Evolutionary conservation across 2,329 filamentous ascomycete species (phyloP), one percentile per base, ranked within the genome.

Genomic region (Sporothrix pseudoabietina): DNA sequence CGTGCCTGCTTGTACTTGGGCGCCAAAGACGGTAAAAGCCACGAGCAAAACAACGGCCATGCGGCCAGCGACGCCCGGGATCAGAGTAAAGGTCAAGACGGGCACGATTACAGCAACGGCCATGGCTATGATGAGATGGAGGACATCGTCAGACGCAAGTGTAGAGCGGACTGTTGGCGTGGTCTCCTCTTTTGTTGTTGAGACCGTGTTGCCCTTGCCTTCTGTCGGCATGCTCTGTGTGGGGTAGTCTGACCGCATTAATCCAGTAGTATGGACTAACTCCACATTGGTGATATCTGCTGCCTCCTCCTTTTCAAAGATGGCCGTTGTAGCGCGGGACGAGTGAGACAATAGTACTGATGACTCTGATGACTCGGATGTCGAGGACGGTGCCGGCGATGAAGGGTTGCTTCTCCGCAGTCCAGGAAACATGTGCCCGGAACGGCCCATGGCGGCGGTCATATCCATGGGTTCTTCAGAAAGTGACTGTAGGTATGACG

Each of bases 21-120:
- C 72, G 12, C 73, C 59, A 6, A 76, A 72, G 8, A 86, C 82
- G 1, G 85, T 83, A 0, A 84, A 80, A 0, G 84, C 86, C 0
- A 88, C 85, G 0, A 90, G 81, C 4, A 85, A 77, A 1, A 89
- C 85, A 2, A 91, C 84, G 0, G 85, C 85, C 75, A 91, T 83
- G n/a, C 89, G 84, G 1, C 86, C 87, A 0, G 86, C 78, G 74
- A 90, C 88, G 6, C 85, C 84, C 0, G 85, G 83, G 26, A 91
- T 86, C 30, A 89, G 82, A 5, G 84, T 79, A 77, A 91, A 91
- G 0, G 87, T 84, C 9, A 91, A 77, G 1, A 90, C 82, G 0
- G 90, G 89, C 0, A 89, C 80, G 6, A 91, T 79, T 1, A 91
- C 82, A 0, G 86, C 84, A 0, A 83, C 81, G 0, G 85, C 86